phyloP scores from a whole-genome alignment of 139 green algal genomes.

The Haematococcus sp. region DNA sequence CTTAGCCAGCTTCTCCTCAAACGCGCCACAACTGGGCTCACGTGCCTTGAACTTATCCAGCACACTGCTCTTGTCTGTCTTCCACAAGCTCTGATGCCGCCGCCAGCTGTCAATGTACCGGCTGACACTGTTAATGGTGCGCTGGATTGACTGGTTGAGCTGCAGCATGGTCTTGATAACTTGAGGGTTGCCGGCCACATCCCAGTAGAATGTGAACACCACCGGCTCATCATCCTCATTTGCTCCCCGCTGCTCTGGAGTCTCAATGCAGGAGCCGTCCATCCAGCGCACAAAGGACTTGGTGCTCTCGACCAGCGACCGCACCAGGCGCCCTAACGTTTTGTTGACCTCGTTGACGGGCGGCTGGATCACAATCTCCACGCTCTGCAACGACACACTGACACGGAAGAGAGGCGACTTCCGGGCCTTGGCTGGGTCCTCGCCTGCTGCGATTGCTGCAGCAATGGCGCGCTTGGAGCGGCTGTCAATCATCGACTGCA shows the following conservation, averaged over 20 bases:
- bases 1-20: constrained; percentile 77
- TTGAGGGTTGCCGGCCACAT: constrained; percentile 68
- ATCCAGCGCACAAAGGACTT: constrained; percentile 89
- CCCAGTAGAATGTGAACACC: constrained; percentile 79
- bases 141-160: constrained; percentile 70
- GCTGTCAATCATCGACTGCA: constrained; percentile 46
- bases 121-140: constrained; percentile 53
- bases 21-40: constrained; percentile 47
- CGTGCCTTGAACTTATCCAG: constrained; percentile 82
- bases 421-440: neutral
- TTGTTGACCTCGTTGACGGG: constrained; percentile 75
- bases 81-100: constrained; percentile 78
- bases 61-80: constrained; percentile 69
- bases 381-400: constrained; percentile 57
- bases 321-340: constrained; percentile 57
- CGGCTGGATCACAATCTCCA: constrained; percentile 81
- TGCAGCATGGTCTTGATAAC: constrained; percentile 57
- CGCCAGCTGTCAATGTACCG: constrained; percentile 76
- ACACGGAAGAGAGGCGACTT: constrained; percentile 65
- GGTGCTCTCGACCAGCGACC: constrained; percentile 68
- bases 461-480: constrained; percentile 31
- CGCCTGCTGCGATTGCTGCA: neutral
- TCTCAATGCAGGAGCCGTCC: constrained; percentile 87
- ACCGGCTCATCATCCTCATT: constrained; percentile 71
- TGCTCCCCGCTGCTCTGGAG: constrained; percentile 55